These are phyloP conservation scores for Botryosphaeria dothidea DNA, from an alignment of 2,329 filamentous ascomycete genomes.

Conservation along the genomic window DNA sequence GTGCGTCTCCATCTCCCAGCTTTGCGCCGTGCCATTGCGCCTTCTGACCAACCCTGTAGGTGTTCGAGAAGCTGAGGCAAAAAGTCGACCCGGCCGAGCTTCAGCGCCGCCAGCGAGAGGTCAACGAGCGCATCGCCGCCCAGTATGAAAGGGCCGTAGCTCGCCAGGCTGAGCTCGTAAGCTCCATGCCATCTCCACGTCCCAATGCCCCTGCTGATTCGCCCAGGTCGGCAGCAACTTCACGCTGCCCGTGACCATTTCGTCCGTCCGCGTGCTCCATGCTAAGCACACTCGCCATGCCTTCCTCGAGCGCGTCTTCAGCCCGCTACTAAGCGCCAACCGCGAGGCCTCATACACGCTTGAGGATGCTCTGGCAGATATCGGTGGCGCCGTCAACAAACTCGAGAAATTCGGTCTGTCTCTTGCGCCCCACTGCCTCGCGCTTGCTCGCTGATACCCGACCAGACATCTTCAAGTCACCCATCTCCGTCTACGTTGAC, in stretches of 20 bases:
- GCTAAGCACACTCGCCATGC: slow-evolving; percentile 77
- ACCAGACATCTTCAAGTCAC: slow-evolving; percentile 81
- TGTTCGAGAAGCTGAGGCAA: slow-evolving; percentile 62
- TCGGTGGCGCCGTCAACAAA: slow-evolving; percentile 71
- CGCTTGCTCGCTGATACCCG: slow-evolving; percentile 19
- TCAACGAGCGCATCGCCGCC: slow-evolving; percentile 59
- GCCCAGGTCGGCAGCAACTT: slow-evolving; percentile 65
- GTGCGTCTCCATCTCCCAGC: slow-evolving; percentile 37
- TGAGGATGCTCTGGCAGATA: slow-evolving; percentile 71
- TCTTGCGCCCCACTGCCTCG: background rate
- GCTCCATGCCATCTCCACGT: slow-evolving; percentile 23
- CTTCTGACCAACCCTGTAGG: slow-evolving; percentile 38
- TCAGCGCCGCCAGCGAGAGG: slow-evolving; percentile 60
- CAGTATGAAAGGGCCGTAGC: slow-evolving; percentile 65
- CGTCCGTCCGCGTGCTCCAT: slow-evolving; percentile 79
- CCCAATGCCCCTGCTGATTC: slow-evolving; percentile 13
- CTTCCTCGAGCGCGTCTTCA: slow-evolving; percentile 81
- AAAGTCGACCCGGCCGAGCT: slow-evolving; percentile 60
- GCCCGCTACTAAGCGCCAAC: slow-evolving; percentile 72
- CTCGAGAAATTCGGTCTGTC: slow-evolving; percentile 74
- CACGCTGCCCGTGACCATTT: slow-evolving; percentile 83
- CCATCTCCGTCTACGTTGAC: slow-evolving; percentile 80
- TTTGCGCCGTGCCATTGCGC: background rate
- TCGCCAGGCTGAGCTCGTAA: slow-evolving; percentile 66
- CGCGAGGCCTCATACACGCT: slow-evolving; percentile 72